Evolutionary conservation across 352 stramenopile species (phyloP).

Genomic region (Pythium pyrilobum): DNA sequence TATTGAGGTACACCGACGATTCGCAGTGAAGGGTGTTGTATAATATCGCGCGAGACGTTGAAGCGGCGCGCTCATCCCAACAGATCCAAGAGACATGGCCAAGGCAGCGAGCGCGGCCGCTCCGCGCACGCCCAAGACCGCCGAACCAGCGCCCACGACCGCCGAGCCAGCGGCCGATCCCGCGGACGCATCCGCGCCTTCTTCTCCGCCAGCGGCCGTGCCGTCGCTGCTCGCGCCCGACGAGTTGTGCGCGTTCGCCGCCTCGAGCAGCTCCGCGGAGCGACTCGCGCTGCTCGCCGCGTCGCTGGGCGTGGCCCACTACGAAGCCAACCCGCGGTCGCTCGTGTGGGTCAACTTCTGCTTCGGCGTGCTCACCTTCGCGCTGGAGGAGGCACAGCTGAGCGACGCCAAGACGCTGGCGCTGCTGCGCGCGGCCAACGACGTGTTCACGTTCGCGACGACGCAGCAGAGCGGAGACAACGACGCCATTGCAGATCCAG

Average conservation of each 20-base stretch:
- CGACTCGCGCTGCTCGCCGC: constrained; percentile 27
- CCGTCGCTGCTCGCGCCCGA: constrained; percentile 28
- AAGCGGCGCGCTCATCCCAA: background rate
- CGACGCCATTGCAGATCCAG: no score
- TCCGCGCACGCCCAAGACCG: constrained; percentile 7
- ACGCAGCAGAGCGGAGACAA: no score
- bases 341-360: constrained; percentile 55
- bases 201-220: background rate
- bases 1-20: no score
- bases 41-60: no score
- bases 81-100: background rate
- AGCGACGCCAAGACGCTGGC: constrained; percentile 30
- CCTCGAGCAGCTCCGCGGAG: constrained; percentile 17
- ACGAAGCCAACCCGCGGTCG: constrained; percentile 41
- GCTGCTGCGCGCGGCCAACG: constrained; percentile 43
- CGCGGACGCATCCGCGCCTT: background rate
- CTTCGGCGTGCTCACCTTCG: constrained; percentile 65
- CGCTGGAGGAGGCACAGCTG: constrained; percentile 34
- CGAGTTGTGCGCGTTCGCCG: constrained; percentile 27
- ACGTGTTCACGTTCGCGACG: constrained; percentile 52
- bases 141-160: background rate
- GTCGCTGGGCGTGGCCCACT: constrained; percentile 45
- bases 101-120: background rate
- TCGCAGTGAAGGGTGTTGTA: no score
- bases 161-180: background rate